Evolutionary conservation across 2,329 filamentous ascomycete species (phyloP), one percentile per base, ranked within the genome.

Genomic region (Ustulina deusta): DNA sequence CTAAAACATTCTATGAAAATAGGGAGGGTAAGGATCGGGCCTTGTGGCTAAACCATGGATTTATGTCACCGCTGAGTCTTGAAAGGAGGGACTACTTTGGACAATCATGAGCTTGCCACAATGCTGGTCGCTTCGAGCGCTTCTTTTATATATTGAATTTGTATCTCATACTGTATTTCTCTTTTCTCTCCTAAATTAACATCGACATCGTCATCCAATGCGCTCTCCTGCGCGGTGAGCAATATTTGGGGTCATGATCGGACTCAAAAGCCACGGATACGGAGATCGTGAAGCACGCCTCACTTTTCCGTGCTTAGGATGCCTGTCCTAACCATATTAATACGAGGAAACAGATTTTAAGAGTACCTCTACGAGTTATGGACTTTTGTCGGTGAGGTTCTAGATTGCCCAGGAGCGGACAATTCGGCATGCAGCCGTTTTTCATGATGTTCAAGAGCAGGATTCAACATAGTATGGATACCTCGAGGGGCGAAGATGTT

Each of bases 401-500:
- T n/a, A 46, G 46, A 51, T 20, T 13, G 49, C 15, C 49, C 17
- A 44, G 25, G 56, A 27, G 46, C 36, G 22, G 58, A 61, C 7
- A 38, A 13, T 60, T 63, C 66, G 63, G 66, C 59, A 66, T 54
- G 66, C 56, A 69, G 59, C 66, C 66, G 66, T 56, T 52, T 6
- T 48, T 65, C 55, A 63, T 69, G 49, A 57, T 61, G 25, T 34
- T 56, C 15, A 38, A 13, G 36, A 52, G 36, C 13, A 17, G 22
- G 17, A 48, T 20, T 51, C 25, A 22, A 52, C 25, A 36, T 46
- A 34, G 6, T 51, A 25, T 22, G 57, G 9, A 55, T 40, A 29
- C 36, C 61, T 17, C 6, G 20, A 27, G 1, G 25, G 29, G 22
- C 20, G 6, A 55, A 36, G 29, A 9, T 15, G 4, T 34, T 20